Evolutionary conservation across 208 protist species (phyloP), one percentile per base, ranked within the genome.

Genomic region (Herpetomonas samuelpessoai): DNA sequence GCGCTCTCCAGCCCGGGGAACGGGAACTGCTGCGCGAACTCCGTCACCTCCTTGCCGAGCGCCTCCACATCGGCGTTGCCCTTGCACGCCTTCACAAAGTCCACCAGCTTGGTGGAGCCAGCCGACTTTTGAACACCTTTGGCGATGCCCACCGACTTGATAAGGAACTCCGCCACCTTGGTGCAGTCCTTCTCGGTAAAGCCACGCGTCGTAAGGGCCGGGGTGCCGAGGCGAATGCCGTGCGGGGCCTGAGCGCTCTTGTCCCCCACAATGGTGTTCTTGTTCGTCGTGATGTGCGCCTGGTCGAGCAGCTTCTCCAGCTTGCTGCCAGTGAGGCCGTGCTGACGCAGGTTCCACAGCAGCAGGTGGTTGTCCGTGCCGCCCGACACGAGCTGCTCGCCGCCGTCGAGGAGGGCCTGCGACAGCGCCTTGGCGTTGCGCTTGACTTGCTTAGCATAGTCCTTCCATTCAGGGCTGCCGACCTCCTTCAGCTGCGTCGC

Each of bases 311-410:
- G 63, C 79, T 98, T 98, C 80, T 99, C 97, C 39, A 99, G 26
- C 72, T 99, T 98, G 68, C 77, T 93, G 51, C 98, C 98, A 12
- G 96, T 98, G 29, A 99, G 27, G 3, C 83, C 85, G 39, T 97
- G 83, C 57, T 88, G 81, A 45, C 98, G 88, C 19, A 99, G 67
- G 79, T 99, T 98, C 96, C 95, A 98, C n/a, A 99, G 85, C 12
- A 99, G 57, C 19, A 99, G 74, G 76, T 99, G 98, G 81, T 99
- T 99, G 62, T 99, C 98, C 3, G 97, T 99, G 52, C 98, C 98
- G 31, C 85, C 86, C 0, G 96, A 98, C 3, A 98, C 96, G 25
- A 99, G 66, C 19, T 67, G 71, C 74, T 98, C 93, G 28, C 98
- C 98, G 44, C 74, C 56, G 2, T 79, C 65, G 25, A 81, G 71